phyloP scores from a whole-genome alignment of 352 stramenopile genomes.

The Thalassiosira ordinaria region DNA sequence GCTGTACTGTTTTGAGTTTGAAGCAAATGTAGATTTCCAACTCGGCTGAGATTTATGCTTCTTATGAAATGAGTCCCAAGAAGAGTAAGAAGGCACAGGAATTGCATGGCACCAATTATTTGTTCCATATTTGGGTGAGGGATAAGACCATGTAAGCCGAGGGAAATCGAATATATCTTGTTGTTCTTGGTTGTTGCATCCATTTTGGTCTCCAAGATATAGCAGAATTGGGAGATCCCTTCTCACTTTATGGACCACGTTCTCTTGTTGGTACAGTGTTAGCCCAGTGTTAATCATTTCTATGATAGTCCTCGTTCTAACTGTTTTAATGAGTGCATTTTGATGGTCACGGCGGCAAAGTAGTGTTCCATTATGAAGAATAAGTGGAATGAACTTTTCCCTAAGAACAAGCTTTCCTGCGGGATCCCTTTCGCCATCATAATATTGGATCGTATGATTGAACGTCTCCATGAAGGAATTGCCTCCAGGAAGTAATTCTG shows the following conservation, averaged over 20 bases:
- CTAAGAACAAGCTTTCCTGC: too few species aligned
- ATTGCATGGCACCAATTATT: conserved; percentile 21
- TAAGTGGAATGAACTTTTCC: conserved; percentile 12
- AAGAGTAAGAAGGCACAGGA: conserved; percentile 7
- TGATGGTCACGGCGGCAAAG: background rate
- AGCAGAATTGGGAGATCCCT: background rate
- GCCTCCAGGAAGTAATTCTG: too few species aligned
- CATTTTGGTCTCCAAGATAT: conserved; percentile 1
- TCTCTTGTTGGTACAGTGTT: background rate
- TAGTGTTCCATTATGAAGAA: background rate
- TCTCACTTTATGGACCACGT: background rate
- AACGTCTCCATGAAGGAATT: too few species aligned
- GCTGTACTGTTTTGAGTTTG: conserved; percentile 1
- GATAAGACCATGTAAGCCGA: conserved; percentile 20
- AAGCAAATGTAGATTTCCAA: conserved; percentile 6
- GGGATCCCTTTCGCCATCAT: too few species aligned
- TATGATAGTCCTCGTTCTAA: background rate
- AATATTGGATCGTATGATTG: too few species aligned
- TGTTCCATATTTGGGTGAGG: conserved; percentile 13
- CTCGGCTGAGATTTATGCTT: background rate
- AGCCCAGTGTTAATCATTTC: conserved; percentile 12
- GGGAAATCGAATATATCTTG: conserved; percentile 4
- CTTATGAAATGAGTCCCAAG: background rate
- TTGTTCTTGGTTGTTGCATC: background rate
- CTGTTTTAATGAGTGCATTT: background rate